Evolutionary conservation across 495 filamentous ascomycete species (phyloP), one percentile per base, ranked within the genome.

Genomic region (Penicillium turbatum): DNA sequence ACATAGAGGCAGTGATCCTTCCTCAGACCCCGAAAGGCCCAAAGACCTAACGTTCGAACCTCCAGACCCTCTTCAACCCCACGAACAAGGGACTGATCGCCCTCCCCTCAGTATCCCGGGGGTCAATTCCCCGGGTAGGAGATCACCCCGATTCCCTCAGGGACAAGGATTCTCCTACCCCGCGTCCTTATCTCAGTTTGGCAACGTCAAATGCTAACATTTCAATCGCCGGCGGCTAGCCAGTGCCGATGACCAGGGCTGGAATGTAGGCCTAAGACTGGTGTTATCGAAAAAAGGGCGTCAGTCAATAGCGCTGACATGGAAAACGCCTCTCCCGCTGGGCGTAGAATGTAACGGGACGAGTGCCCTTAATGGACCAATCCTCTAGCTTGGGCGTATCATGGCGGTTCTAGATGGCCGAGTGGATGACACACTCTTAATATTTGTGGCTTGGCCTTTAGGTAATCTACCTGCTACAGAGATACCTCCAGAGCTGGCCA

Each of bases 281-380:
- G 32, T 26, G n/a, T 36, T 43, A 31, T 30, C 6, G n/a, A 45
- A 43, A 48, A 55, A 35, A 50, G 39, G 34, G 45, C 46, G 46
- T 43, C 29, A 26, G 19, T 31, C 27, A 19, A 51, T 65, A 53
- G 57, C 45, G 56, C 52, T 42, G 45, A 51, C 42, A 47, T 36
- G 51, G 56, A 53, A 36, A 49, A 42, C 63, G 63, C 63, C 63
- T 59, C 57, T 63, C 53, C 63, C 63, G 63, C 34, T 54, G 59
- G 47, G 48, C 38, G 40, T 42, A 32, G 13, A 27, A 41, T 39
- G 39, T 59, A 46, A 51, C 52, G 27, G 37, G 21, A 43, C 40
- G 21, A 24, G 21, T 24, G 21, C 15, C 32, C 37, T 19, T 7
- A 42, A 24, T 17, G 7, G 39, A 19, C 38, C 19, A 42, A 42